Base-by-base conservation (phyloP, 2,329 filamentous ascomycete genomes). In the Colletotrichum zoysiae region DNA sequence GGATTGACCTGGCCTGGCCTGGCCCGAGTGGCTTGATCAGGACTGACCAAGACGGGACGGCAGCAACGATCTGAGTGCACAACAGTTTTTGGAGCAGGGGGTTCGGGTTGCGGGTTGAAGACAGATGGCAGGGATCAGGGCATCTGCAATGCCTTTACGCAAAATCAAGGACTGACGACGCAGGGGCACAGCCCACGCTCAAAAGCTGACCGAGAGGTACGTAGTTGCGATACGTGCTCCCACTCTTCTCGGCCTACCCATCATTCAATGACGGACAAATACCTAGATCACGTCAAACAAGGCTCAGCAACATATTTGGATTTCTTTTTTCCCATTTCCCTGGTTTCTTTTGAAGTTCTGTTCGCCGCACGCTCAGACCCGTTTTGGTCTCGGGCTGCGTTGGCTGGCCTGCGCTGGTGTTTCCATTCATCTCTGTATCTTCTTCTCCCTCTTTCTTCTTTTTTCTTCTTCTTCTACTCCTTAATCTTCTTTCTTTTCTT, bases 111-210 rank as follows among this genome's bases (percentile, higher is more conserved):
- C 8, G 12, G 30, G 2, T 40, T 38, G 56, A 48, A 56, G 55
- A 44, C n/a, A 60, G 44, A 12, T 23, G 40, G 40, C 56, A 70
- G 40, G 67, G 67, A 42, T 66, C 35, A 56, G 33, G 53, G 53
- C 12, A n/a, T 8, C 53, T 18, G 26, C 26, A 30, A 20, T 30
- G 50, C 20, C 26, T 53, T 33, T 30, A 9, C 42, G 44, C 40
- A 48, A 67, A 58, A 63, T 57, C 58, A 64, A 35, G 67, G 53
- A 65, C 44, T 23, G 42, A 40, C 38, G 53, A 59, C 44, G 67
- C 67, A 65, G 61, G 62, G 67, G 67, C 44, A 40, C 33, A 16
- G 30, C 30, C 51, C 14, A 46, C 35, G 35, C 61, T 65, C 61
- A 53, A 38, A 50, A 35, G 44, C 33, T 26, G 16, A n/a, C 50